phyloP scores from a whole-genome alignment of 1,284 basidiomycete genomes.

The Pascua guehoae region DNA sequence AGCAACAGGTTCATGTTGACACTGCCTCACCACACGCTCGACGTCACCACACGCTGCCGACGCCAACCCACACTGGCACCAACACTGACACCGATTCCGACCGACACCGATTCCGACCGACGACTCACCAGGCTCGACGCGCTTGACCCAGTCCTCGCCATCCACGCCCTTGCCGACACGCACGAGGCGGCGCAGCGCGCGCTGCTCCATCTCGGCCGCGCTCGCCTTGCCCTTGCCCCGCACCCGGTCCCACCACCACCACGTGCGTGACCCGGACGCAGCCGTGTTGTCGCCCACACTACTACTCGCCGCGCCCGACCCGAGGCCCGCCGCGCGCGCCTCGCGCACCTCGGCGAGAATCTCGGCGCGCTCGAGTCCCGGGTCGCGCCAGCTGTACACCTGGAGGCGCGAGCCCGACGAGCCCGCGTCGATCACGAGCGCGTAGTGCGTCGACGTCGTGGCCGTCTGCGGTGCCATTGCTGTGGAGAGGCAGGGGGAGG shows the following conservation, averaged over 20 bases:
- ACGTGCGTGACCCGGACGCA: slow-evolving; percentile 5
- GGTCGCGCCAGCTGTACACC: slow-evolving; percentile 95
- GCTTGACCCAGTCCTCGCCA: slow-evolving; percentile 79
- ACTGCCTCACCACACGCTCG: no score
- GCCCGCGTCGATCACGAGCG: slow-evolving; percentile 95
- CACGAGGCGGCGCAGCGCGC: slow-evolving; percentile 58
- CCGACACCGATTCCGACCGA: background rate
- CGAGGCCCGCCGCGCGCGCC: slow-evolving; percentile 13
- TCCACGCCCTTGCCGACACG: slow-evolving; percentile 88
- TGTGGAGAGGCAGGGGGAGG: no score
- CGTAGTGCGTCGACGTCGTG: slow-evolving; percentile 70
- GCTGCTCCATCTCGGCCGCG: slow-evolving; percentile 36
- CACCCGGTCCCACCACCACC: slow-evolving; percentile 39
- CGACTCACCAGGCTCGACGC: slow-evolving; percentile 84
- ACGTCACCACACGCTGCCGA: no score
- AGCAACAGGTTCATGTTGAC: background rate
- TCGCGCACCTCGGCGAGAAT: slow-evolving; percentile 39
- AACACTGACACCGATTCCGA: background rate
- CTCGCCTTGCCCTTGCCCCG: slow-evolving; percentile 40
- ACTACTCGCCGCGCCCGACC: slow-evolving; percentile 1
- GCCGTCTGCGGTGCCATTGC: slow-evolving; percentile 43
- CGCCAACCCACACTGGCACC: background rate
- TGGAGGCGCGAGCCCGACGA: slow-evolving; percentile 94
- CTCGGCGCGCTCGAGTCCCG: slow-evolving; percentile 55
- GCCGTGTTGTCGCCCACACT: no score